These are phyloP conservation scores for Pythium rhizo-oryzae DNA, from an alignment of 352 stramenopile species.

Conservation along the genomic window DNA sequence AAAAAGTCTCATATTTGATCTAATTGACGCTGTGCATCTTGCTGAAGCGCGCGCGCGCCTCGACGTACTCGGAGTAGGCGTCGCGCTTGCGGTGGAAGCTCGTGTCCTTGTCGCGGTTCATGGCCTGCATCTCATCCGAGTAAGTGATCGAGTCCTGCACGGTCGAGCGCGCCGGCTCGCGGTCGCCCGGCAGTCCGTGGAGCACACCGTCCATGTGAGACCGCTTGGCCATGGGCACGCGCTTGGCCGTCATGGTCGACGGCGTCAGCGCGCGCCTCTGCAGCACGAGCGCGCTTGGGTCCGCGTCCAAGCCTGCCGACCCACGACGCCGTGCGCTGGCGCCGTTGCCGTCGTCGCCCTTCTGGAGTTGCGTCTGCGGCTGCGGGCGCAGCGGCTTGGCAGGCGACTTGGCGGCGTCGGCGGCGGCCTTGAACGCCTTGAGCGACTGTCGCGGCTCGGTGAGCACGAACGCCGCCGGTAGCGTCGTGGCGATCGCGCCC, in stretches of 20 bases:
- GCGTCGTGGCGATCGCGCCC: conserved; percentile 46
- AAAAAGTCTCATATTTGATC: background rate
- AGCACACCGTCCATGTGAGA: conserved; percentile 82
- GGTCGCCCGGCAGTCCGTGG: conserved; percentile 50
- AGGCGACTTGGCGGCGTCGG: conserved; percentile 53
- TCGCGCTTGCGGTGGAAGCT: conserved; percentile 82
- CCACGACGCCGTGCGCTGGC: conserved; percentile 1
- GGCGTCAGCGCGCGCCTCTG: conserved; percentile 23
- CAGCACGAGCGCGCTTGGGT: conserved; percentile 16
- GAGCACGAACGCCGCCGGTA: conserved; percentile 69
- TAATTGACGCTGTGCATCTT: conserved; percentile 91
- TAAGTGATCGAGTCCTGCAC: conserved; percentile 63
- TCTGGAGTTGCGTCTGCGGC: background rate
- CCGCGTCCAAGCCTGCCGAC: conserved; percentile 3
- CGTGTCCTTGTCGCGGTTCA: conserved; percentile 78
- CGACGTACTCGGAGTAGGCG: conserved; percentile 87
- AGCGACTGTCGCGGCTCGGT: conserved; percentile 50
- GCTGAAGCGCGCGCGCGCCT: conserved; percentile 85
- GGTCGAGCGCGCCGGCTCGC: conserved; percentile 38
- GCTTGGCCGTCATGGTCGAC: conserved; percentile 17
- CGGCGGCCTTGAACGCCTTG: conserved; percentile 50
- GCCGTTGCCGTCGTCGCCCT: conserved; percentile 6
- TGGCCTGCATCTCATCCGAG: conserved; percentile 72
- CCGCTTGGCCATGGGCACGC: conserved; percentile 70
- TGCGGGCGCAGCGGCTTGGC: conserved; percentile 50